phyloP scores from a whole-genome alignment of 805 yeast genomes.

The Cyberlindnera nakhonratchasimensis region DNA sequence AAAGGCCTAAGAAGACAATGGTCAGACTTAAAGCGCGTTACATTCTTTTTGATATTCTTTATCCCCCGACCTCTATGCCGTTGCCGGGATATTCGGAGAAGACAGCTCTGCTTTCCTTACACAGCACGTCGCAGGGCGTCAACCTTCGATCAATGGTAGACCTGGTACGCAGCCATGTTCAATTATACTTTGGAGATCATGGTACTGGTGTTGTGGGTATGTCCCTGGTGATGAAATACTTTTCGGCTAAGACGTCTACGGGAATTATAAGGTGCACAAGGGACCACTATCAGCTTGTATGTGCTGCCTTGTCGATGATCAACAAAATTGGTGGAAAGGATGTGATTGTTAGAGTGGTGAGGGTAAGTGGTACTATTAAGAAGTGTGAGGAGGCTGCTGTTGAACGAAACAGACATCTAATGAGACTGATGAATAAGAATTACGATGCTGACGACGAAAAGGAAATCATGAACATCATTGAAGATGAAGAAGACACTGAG shows the following conservation, averaged over 20 bases:
- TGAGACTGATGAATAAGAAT: constrained; percentile 18
- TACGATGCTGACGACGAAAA: constrained; percentile 19
- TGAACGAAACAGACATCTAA: constrained; percentile 37
- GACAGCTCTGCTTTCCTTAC: constrained; percentile 44
- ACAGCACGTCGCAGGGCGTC: constrained; percentile 45
- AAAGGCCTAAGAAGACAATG: constrained; percentile 42
- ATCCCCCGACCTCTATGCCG: constrained; percentile 43
- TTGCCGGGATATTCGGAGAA: constrained; percentile 30
- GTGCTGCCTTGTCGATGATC: constrained; percentile 64
- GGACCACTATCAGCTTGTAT: constrained; percentile 54
- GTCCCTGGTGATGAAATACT: constrained; percentile 68
- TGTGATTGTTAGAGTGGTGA: constrained; percentile 54
- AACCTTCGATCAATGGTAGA: constrained; percentile 48
- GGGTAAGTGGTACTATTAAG: constrained; percentile 83
- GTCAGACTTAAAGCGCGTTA: constrained; percentile 87
- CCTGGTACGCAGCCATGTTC: constrained; percentile 53
- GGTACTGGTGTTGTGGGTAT: constrained; percentile 66
- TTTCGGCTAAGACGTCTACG: constrained; percentile 73
- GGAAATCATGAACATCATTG: constrained; percentile 19
- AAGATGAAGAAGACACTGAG: constrained; percentile 21
- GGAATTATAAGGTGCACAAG: constrained; percentile 81
- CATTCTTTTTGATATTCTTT: constrained; percentile 71
- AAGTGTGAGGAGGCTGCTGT: constrained; percentile 75
- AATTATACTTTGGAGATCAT: constrained; percentile 70
- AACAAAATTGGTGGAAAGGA: constrained; percentile 45